These are phyloP conservation scores for Camelina sativa DNA, from an alignment of 345 rosid genomes.

Conservation along the genomic window DNA sequence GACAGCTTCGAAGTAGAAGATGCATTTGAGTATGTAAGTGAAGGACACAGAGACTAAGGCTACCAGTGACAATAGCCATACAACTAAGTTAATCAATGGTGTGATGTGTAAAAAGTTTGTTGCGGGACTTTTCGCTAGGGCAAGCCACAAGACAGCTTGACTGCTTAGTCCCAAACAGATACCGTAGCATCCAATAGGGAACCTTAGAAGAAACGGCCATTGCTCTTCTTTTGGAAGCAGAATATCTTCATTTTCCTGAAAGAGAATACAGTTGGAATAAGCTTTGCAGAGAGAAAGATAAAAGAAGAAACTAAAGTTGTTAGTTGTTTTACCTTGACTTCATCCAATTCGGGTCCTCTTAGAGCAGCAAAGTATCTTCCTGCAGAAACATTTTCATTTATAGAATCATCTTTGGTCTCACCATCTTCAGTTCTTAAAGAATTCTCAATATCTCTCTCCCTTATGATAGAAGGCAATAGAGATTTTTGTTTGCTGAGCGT, in stretches of 20 bases:
- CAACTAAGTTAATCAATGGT: constrained; percentile 64
- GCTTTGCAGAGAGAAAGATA: constrained; percentile 20
- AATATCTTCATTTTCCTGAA: constrained; percentile 84
- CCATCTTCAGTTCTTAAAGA: constrained; percentile 48
- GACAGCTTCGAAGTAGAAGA: constrained; percentile 92
- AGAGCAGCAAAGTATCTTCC: constrained; percentile 99
- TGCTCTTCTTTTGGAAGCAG: constrained; percentile 86
- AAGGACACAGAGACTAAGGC: constrained; percentile 61
- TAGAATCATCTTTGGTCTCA: constrained; percentile 57
- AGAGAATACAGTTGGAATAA: constrained; percentile 11
- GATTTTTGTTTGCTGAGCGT: constrained; percentile 85
- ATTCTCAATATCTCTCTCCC: constrained; percentile 56
- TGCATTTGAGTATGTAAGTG: constrained; percentile 83
- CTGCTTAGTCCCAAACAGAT: constrained; percentile 93
- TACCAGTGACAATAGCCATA: constrained; percentile 72
- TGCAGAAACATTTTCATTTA: constrained; percentile 71
- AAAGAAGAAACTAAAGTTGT: neutral
- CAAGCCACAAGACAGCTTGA: constrained; percentile 84
- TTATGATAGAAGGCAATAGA: constrained; percentile 60
- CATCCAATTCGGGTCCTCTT: constrained; percentile 89
- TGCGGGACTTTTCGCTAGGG: constrained; percentile 75
- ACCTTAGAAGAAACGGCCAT: constrained; percentile 95
- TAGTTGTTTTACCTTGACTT: constrained; percentile 80
- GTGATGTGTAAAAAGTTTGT: constrained; percentile 70
- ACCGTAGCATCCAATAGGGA: constrained; percentile 89